A percentile compares a stretch with the other conserved stretches of the same genome.
phyloP scores from a whole-genome alignment of 2,329 filamentous ascomycete genomes.

The Fusarium buxicola region DNA sequence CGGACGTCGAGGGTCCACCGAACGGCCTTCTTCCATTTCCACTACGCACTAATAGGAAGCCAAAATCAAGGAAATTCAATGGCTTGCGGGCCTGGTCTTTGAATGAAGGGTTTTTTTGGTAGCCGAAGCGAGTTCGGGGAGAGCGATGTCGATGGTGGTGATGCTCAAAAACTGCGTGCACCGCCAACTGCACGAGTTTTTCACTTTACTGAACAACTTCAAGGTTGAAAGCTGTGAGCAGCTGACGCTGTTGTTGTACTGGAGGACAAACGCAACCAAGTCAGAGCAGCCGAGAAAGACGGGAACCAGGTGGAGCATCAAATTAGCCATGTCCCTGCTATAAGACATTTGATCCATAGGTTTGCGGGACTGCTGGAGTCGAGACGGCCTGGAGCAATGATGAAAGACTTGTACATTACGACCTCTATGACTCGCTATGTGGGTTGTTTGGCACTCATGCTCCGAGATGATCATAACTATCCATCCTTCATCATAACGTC shows the following conservation, averaged over 20 bases:
- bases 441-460: slow-evolving; percentile 5
- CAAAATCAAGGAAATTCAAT: slow-evolving; percentile 41
- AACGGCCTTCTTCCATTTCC: slow-evolving; percentile 35
- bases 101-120: slow-evolving; percentile 29
- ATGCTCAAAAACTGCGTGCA: not conserved
- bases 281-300: slow-evolving; percentile 12
- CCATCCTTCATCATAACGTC: too few relatives aligned
- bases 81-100: slow-evolving; percentile 31
- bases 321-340: slow-evolving; percentile 37
- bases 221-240: not conserved
- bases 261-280: slow-evolving; percentile 6
- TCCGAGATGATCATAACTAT: too few relatives aligned
- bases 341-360: slow-evolving; percentile 29
- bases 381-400: slow-evolving; percentile 13
- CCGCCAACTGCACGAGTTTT: not conserved
- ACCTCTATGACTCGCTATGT: slow-evolving; percentile 36
- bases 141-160: not conserved
- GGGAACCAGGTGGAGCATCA: slow-evolving; percentile 34
- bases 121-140: not conserved
- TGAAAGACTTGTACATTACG: slow-evolving; percentile 20
- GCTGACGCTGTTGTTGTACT: not conserved
- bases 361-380: slow-evolving; percentile 16
- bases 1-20: slow-evolving; percentile 35
- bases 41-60: slow-evolving; percentile 31
- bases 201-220: not conserved